These are phyloP conservation scores for Epichloe uncinata DNA, from an alignment of 2,329 filamentous ascomycete species.

Conservation along the genomic window DNA sequence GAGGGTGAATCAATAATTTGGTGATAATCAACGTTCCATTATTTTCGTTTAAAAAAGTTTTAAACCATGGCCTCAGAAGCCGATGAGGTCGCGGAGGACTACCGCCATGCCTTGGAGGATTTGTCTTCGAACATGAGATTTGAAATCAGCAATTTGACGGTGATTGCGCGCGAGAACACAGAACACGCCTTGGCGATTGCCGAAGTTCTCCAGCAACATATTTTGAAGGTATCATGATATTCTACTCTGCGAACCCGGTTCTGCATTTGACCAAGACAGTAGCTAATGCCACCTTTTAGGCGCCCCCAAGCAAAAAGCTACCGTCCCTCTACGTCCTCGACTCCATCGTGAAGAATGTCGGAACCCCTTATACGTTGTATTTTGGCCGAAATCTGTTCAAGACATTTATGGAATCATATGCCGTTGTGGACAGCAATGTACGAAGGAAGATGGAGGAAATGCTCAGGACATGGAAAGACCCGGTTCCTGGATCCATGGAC, in stretches of 20 bases:
- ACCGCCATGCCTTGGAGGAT: conserved; percentile 84
- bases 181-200: conserved; percentile 92
- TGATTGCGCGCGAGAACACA: conserved; percentile 95
- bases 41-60: conserved; percentile 3
- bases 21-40: conserved; percentile 4
- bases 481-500: conserved; percentile 85
- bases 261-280: background rate
- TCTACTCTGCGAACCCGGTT: background rate
- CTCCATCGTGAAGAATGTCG: conserved; percentile 97
- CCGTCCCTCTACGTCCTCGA: conserved; percentile 96
- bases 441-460: conserved; percentile 92
- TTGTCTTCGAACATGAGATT: conserved; percentile 81
- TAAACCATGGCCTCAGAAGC: conserved; percentile 38
- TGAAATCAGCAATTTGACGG: conserved; percentile 93
- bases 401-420: conserved; percentile 95
- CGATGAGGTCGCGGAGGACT: conserved; percentile 89
- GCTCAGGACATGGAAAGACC: conserved; percentile 95
- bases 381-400: conserved; percentile 83
- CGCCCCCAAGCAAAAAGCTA: conserved; percentile 75
- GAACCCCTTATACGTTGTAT: conserved; percentile 92
- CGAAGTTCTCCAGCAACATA: conserved; percentile 79
- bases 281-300: conserved; percentile 45
- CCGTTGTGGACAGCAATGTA: conserved; percentile 68
- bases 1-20: background rate
- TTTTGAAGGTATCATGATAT: conserved; percentile 60